Evolutionary conservation across 495 filamentous ascomycete species (phyloP).

Genomic region (Hypoxylon rickii): DNA sequence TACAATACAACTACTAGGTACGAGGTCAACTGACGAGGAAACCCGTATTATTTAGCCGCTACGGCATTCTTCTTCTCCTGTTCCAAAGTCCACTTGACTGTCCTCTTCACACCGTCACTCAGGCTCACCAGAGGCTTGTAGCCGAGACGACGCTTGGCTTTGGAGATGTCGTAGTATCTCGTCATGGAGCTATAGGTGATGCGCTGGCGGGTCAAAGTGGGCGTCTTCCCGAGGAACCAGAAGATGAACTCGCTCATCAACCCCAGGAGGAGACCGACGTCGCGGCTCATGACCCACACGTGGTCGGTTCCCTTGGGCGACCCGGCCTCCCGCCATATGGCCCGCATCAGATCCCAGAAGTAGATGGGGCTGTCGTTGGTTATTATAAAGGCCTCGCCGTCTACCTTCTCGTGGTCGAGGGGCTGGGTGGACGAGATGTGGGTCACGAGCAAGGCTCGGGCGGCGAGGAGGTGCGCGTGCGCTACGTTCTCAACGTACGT

Average conservation of each 20-base stretch:
- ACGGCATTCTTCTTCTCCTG: slow-evolving; percentile 44
- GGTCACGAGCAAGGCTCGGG: slow-evolving; percentile 69
- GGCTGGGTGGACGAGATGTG: slow-evolving; percentile 59
- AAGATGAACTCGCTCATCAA: slow-evolving; percentile 70
- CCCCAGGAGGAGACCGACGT: slow-evolving; percentile 67
- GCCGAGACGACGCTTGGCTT: slow-evolving; percentile 77
- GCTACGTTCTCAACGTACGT: slow-evolving; percentile 81
- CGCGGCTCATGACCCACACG: slow-evolving; percentile 70
- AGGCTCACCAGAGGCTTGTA: slow-evolving; percentile 76
- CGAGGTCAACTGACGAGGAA: too few relatives aligned
- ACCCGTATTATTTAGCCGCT: slow-evolving; percentile 22
- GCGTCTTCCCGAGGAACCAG: slow-evolving; percentile 69
- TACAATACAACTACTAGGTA: background rate
- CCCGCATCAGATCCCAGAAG: slow-evolving; percentile 92
- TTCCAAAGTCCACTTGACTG: slow-evolving; percentile 69
- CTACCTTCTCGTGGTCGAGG: slow-evolving; percentile 77
- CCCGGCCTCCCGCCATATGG: slow-evolving; percentile 75
- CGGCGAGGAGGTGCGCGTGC: slow-evolving; percentile 73
- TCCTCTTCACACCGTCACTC: slow-evolving; percentile 72
- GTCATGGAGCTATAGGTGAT: slow-evolving; percentile 83
- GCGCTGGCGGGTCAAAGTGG: slow-evolving; percentile 72
- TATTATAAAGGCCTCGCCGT: slow-evolving; percentile 94
- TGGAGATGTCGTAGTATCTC: slow-evolving; percentile 82
- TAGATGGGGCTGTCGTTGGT: slow-evolving; percentile 91
- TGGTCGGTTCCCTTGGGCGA: slow-evolving; percentile 65